A percentile compares a stretch with the other conserved stretches of the same genome.
Conservation (phyloP, 306 rosid species). For the Rosa rugosa region DNA sequence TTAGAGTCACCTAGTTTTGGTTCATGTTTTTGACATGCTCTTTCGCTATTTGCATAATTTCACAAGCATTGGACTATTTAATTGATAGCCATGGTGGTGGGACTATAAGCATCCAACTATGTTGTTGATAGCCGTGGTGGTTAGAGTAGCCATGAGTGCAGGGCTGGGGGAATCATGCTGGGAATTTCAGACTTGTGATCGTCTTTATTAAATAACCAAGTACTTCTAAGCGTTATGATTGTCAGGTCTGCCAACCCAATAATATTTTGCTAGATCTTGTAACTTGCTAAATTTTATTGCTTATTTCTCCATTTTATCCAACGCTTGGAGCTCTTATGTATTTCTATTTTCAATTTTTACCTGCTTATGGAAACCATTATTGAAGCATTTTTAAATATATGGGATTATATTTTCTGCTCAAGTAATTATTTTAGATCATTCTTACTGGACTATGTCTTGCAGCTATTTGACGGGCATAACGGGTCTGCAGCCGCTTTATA, state of each 20-base stretch:
- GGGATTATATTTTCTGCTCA: conserved; percentile 7
- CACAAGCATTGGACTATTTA: neutral
- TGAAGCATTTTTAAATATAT: conserved; percentile 16
- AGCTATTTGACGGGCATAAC: conserved; percentile 99
- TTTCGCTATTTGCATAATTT: neutral
- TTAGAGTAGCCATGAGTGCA: neutral
- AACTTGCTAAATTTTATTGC: neutral
- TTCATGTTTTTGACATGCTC: neutral
- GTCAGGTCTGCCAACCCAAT: neutral
- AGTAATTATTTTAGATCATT: neutral
- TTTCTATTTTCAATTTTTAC: neutral
- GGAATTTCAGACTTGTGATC: neutral
- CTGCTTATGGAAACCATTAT: neutral
- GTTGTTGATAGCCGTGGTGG: conserved; percentile 7
- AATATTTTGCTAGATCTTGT: neutral
- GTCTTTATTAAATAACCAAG: neutral
- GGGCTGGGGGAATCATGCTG: neutral
- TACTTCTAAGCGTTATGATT: neutral
- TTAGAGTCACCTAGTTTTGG: neutral
- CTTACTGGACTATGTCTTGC: conserved; percentile 44
- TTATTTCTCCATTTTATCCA: neutral
- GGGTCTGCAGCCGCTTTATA: conserved; percentile 98
- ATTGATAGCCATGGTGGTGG: neutral
- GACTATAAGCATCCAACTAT: no score
- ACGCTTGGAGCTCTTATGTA: conserved; percentile 1